Base-by-base conservation (phyloP, 306 rosid species). In the Glycine latifolia region DNA sequence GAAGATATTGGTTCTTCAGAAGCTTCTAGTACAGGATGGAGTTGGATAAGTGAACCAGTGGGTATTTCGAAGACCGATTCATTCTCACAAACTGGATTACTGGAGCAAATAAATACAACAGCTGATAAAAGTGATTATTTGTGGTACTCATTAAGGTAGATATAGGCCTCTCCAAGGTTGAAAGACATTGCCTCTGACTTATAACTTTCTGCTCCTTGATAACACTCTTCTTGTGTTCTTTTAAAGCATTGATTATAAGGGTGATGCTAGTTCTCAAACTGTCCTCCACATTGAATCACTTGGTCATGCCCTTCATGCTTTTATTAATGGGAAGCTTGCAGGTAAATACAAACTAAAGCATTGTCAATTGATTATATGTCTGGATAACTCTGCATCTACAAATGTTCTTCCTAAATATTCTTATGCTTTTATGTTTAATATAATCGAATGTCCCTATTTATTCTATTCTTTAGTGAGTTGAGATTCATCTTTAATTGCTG, bases 51-150 rank as follows among this genome's bases (percentile, higher is more conserved):
- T 50, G 99, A 96, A 88, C 97, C 97, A 17, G 88, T 93, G 44
- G 99, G 99, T 60, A 92, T 93, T 84, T 89, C 99, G 35, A 91
- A 89, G 80, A 70, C 47, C 20, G 87, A 88, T 86, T 85, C 97
- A 73, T 88, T 89, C 84, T 81, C 81, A 0, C 89, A 84, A 80
- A 76, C 6, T 63, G 99, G 98, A 84, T 89, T 96, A 14, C 75
- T 90, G 78, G 99, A 96, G 86, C 99, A 96, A 89, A 92, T 96
- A 86, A 91, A 91, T 77, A 93, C 98, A 12, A 96, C 99, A 10
- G 97, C 99, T 62, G 99, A 96, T 84, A 87, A 75, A 87, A 96
- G 99, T 59, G 99, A 96, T 78, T 96, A 96, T 80, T 88, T 96
- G 81, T 96, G 99, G 99, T 96, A 96, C 84, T 91, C 99, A 37